These are phyloP conservation scores for Metschnikowia hibisci DNA, from an alignment of 805 yeast genomes.

Conservation along the genomic window DNA sequence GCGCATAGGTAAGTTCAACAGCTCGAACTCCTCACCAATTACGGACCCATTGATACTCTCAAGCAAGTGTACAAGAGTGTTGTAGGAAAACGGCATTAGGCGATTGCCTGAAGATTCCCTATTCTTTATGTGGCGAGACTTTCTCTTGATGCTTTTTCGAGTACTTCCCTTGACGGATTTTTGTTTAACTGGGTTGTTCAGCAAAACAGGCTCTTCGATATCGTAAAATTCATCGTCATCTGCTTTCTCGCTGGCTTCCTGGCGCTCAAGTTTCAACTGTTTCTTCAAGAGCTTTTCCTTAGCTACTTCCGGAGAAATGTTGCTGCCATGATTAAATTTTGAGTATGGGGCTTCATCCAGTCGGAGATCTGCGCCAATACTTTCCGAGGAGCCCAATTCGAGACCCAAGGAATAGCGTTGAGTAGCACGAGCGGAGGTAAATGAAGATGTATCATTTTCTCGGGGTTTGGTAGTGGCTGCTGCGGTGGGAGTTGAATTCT, in stretches of 20 bases:
- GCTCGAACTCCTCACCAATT: constrained; percentile 68
- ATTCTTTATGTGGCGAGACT: constrained; percentile 14
- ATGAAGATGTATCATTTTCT: too few relatives aligned
- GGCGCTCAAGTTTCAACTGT: background rate
- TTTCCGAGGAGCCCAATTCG: background rate
- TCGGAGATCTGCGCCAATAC: constrained; percentile 1
- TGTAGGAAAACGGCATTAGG: constrained; percentile 38
- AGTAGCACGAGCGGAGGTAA: too few relatives aligned
- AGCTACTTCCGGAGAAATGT: background rate
- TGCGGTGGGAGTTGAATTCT: too few relatives aligned
- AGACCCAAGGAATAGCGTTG: background rate
- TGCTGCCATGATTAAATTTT: background rate
- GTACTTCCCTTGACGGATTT: constrained; percentile 25
- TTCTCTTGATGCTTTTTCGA: constrained; percentile 20
- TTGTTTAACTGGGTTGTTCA: constrained; percentile 29
- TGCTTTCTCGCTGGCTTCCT: background rate
- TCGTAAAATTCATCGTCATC: constrained; percentile 34
- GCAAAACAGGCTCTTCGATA: constrained; percentile 33
- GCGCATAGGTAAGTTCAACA: constrained; percentile 65
- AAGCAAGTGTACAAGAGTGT: constrained; percentile 47
- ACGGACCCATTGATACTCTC: constrained; percentile 60
- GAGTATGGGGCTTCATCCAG: background rate
- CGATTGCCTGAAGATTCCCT: constrained; percentile 9
- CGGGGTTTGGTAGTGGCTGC: too few relatives aligned
- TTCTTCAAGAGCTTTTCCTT: background rate